phyloP scores from a whole-genome alignment of 352 stramenopile genomes.

The Pythium rhizo-oryzae region DNA sequence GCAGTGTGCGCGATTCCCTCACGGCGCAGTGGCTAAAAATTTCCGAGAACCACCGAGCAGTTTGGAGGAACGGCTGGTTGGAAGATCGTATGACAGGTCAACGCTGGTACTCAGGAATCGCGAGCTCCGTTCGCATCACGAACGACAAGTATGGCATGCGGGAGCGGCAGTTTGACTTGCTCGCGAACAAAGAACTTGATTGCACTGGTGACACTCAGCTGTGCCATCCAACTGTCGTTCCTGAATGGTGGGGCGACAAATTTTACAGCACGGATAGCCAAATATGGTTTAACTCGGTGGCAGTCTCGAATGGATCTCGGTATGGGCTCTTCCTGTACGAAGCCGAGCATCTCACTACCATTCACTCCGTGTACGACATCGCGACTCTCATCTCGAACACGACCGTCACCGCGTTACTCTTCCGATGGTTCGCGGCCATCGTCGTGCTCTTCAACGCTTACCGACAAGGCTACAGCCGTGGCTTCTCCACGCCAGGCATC shows the following conservation, averaged over 20 bases:
- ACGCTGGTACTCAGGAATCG: slow-evolving; percentile 20
- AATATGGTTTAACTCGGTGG: slow-evolving; percentile 9
- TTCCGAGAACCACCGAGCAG: slow-evolving; percentile 27
- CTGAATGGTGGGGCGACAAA: slow-evolving; percentile 21
- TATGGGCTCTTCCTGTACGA: slow-evolving; percentile 47
- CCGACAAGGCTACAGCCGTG: slow-evolving; percentile 12
- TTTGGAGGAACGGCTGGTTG: slow-evolving; percentile 22
- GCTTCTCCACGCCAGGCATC: slow-evolving; percentile 26
- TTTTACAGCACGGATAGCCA: slow-evolving; percentile 15
- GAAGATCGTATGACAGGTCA: neutral
- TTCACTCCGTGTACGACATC: slow-evolving; percentile 42
- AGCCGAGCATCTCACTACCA: slow-evolving; percentile 13
- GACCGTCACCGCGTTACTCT: slow-evolving; percentile 37
- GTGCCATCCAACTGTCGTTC: slow-evolving; percentile 9
- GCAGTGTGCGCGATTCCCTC: neutral
- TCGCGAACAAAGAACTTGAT: slow-evolving; percentile 32
- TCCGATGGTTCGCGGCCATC: slow-evolving; percentile 47
- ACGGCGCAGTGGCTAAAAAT: neutral
- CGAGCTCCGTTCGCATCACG: slow-evolving; percentile 21
- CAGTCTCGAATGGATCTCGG: slow-evolving; percentile 33
- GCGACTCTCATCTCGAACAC: slow-evolving; percentile 53
- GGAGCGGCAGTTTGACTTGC: slow-evolving; percentile 40
- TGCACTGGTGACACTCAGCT: slow-evolving; percentile 21
- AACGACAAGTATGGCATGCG: slow-evolving; percentile 23
- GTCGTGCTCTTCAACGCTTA: slow-evolving; percentile 31